Percentiles rank a stretch among this genome's conserved stretches.
Evolutionary conservation across 108 stramenopile species (phyloP).

Genomic region (Skeletonema marinoi): DNA sequence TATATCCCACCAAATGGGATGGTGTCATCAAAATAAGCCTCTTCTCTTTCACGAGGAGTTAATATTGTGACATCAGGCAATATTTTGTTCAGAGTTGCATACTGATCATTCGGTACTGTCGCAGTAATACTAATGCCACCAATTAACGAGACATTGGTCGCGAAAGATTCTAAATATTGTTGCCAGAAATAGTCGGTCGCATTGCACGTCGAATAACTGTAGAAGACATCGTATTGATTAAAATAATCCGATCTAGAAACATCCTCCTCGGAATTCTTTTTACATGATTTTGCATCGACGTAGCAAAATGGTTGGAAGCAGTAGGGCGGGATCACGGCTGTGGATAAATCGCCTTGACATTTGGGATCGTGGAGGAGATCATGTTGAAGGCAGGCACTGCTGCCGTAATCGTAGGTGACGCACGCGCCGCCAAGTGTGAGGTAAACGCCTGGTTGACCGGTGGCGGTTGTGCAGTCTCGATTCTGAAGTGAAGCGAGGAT

Average conservation of each 20-base stretch:
- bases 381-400: conserved; percentile 19
- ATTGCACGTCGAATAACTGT: conserved; percentile 28
- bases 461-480: conserved; percentile 2
- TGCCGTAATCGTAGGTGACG: conserved; percentile 19
- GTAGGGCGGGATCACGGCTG: neutral
- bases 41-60: too few relatives aligned
- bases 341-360: neutral
- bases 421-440: conserved; percentile 20
- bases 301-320: conserved; percentile 21
- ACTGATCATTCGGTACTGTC: neutral
- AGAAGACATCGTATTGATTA: conserved; percentile 8
- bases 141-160: neutral
- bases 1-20: conserved; percentile 16
- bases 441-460: conserved; percentile 4
- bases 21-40: conserved; percentile 6
- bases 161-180: too few relatives aligned
- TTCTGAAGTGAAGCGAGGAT: conserved; percentile 18
- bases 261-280: conserved; percentile 6
- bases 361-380: conserved; percentile 10
- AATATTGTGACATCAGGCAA: neutral
- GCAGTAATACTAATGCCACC: conserved; percentile 3
- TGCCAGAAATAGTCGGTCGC: conserved; percentile 6
- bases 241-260: conserved; percentile 8
- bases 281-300: conserved; percentile 15
- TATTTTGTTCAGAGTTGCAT: neutral